Base-by-base conservation (phyloP, 1,284 basidiomycete genomes). In the Puccinia coronata region DNA sequence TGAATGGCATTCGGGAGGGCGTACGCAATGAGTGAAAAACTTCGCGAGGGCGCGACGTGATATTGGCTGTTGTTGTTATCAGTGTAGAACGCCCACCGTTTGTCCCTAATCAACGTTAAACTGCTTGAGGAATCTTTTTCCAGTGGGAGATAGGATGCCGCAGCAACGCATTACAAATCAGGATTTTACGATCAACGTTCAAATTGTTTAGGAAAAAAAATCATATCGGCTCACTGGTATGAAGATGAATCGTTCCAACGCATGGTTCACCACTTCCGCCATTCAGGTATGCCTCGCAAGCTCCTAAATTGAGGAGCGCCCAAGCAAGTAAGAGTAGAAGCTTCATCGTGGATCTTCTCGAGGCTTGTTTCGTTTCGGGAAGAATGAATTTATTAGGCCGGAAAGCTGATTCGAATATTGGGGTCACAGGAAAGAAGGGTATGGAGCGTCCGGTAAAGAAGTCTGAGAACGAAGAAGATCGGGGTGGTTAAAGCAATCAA, bases 51-150 rank as follows among this genome's bases (percentile, higher is more conserved):
- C 8, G 72, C 55, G 53, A 74, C 20, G 55, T 57, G 55, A 28
- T 74, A 74, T 36, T 74, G 72, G 55, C 72, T 74, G 25, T 74
- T 55, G 16, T 8, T 55, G 36, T 74, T 74, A 36, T 74, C 72
- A 14, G 72, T 74, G 36, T 74, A 74, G 55, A 74, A 74, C 20
- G 72, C 72, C 72, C 72, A 74, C n/a, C 72, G 72, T 12, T 59
- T 59, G 28, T 74, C 72, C 39, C 72, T 31, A 25, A 74, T 74
- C 41, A 74, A 47, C 4, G 72, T 74, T 39, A 74, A 36, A 39
- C 72, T 74, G 25, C 49, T 74, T 36, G 72, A 74, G 31, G 72
- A 36, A 59, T 74, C 72, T 74, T 43, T 20, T 41, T 67, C 8
- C 9, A 18, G 25, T 12, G 61, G 61, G 18, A 36, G 41, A 43